Evolutionary conservation across 73 alveolate species (phyloP).

Genomic region (Blepharisma stoltei): DNA sequence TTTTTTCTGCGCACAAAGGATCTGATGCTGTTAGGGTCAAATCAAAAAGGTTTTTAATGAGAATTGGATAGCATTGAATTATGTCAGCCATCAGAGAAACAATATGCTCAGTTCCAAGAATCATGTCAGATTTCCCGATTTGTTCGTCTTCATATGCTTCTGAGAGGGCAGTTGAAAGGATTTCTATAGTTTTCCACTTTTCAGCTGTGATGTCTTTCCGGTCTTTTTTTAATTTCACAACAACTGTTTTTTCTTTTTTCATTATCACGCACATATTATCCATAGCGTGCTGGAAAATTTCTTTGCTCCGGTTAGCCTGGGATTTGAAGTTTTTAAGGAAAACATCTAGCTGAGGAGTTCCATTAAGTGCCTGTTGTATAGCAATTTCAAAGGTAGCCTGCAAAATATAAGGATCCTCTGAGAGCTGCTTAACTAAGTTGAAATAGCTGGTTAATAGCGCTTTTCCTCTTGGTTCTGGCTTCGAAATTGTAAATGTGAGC

Average conservation of each 20-base stretch:
- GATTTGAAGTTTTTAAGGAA: constrained; percentile 3
- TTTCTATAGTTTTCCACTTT: background rate
- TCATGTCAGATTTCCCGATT: background rate
- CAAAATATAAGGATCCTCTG: constrained; percentile 7
- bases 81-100: constrained; percentile 12
- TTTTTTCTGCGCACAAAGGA: background rate
- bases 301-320: background rate
- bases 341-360: background rate
- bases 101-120: background rate
- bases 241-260: background rate
- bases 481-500: background rate
- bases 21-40: background rate
- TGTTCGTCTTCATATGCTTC: constrained; percentile 20
- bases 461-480: background rate
- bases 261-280: background rate
- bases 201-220: constrained; percentile 16
- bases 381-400: constrained; percentile 14
- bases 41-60: background rate
- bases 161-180: background rate
- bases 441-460: background rate
- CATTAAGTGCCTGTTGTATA: background rate
- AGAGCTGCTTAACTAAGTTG: background rate
- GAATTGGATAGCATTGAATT: constrained; percentile 13
- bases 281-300: background rate
- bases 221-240: background rate